These are phyloP conservation scores for Picea glauca DNA, from an alignment of 75 land plant species.

Conservation along the genomic window DNA sequence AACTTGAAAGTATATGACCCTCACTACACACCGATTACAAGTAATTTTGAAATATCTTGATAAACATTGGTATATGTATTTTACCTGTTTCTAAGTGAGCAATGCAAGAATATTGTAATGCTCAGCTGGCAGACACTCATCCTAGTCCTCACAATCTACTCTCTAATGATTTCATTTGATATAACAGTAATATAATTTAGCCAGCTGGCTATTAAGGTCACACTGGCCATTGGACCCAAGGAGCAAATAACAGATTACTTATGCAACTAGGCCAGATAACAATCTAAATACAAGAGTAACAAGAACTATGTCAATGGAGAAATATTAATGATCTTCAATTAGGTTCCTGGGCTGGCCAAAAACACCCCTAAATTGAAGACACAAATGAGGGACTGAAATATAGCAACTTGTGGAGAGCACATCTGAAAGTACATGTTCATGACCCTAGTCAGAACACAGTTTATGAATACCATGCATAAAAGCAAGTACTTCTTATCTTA, in stretches of 20 bases:
- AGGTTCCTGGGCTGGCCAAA: background rate
- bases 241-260: background rate
- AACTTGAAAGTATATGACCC: background rate
- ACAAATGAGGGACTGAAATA: background rate
- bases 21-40: too few species aligned
- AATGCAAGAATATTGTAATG: background rate
- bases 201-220: background rate
- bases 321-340: background rate
- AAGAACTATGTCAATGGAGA: too few species aligned
- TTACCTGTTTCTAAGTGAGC: constrained; percentile 1
- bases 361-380: background rate
- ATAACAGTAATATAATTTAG: background rate
- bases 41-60: too few species aligned
- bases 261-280: background rate
- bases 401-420: background rate
- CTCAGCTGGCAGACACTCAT: background rate
- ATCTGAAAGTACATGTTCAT: background rate
- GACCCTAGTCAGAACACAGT: background rate
- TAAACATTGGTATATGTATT: background rate
- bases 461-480: background rate
- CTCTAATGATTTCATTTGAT: background rate
- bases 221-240: background rate
- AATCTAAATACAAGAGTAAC: background rate
- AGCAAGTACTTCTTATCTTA: background rate
- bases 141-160: background rate